Evolutionary conservation across 192 early-diverging fungal species (phyloP).

Genomic region (Podila epicladia): DNA sequence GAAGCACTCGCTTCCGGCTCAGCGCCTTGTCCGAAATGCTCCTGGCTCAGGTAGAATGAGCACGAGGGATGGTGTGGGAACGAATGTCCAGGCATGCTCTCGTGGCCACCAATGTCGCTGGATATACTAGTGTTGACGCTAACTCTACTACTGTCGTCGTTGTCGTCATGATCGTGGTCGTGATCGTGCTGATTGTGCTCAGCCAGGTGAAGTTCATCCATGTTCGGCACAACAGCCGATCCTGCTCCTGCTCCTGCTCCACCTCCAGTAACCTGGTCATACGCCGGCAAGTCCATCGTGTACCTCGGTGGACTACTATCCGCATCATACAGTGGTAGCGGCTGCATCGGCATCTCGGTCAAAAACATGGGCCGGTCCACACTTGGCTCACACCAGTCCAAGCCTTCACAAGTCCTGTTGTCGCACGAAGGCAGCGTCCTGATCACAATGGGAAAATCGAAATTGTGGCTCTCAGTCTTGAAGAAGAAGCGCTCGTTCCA

Average conservation of each 20-base stretch:
- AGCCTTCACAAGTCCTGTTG: conserved; percentile 40
- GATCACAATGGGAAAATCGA: conserved; percentile 43
- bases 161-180: neutral
- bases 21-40: neutral
- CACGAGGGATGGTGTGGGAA: conserved; percentile 28
- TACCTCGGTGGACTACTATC: conserved; percentile 38
- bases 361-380: conserved; percentile 47
- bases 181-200: neutral
- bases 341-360: conserved; percentile 41
- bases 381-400: conserved; percentile 51
- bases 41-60: conserved; percentile 6
- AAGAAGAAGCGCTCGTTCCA: conserved; percentile 52
- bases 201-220: neutral
- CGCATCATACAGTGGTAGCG: conserved; percentile 38
- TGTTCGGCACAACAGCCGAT: neutral
- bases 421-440: conserved; percentile 46
- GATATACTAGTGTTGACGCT: neutral
- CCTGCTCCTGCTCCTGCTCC: neutral
- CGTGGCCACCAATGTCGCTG: conserved; percentile 26
- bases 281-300: conserved; percentile 19
- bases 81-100: conserved; percentile 8
- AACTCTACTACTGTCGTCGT: conserved; percentile 1
- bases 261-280: conserved; percentile 15
- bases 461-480: conserved; percentile 50
- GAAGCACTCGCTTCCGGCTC: neutral